Evolutionary conservation across 192 early-diverging fungal species (phyloP).

Genomic region (Backusella tarrabulga): DNA sequence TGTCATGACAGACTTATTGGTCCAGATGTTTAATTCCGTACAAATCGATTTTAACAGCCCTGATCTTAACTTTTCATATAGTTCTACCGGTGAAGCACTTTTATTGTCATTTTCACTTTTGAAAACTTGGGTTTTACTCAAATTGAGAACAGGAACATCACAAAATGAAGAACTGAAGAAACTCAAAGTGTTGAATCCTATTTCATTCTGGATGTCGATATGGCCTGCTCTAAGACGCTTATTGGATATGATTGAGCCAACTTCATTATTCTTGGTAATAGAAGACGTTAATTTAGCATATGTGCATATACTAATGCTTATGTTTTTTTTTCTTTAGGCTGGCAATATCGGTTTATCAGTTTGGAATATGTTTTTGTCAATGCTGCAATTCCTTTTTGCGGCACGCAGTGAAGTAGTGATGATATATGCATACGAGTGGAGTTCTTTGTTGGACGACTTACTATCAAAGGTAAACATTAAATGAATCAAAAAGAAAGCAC

Average conservation of each 20-base stretch:
- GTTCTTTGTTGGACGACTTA: conserved; percentile 33
- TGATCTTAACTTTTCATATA: conserved; percentile 39
- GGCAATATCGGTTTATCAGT: conserved; percentile 25
- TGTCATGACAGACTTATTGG: conserved; percentile 35
- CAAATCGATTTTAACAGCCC: conserved; percentile 29
- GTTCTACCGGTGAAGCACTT: conserved; percentile 34
- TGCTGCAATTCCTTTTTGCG: conserved; percentile 38
- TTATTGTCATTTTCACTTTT: conserved; percentile 39
- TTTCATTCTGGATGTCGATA: conserved; percentile 22
- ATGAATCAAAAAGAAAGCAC: too few relatives aligned
- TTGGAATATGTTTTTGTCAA: conserved; percentile 39
- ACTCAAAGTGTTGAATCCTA: neutral
- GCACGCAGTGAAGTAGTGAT: conserved; percentile 32
- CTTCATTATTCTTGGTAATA: conserved; percentile 12
- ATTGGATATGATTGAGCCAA: conserved; percentile 11
- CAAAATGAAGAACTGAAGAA: neutral
- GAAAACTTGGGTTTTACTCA: conserved; percentile 43
- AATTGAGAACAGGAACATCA: neutral
- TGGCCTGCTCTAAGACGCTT: conserved; percentile 22
- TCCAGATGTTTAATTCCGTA: conserved; percentile 29
- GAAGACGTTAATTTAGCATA: neutral
- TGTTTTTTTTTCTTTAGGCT: conserved; percentile 5
- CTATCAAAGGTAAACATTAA: conserved; percentile 23
- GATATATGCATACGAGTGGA: conserved; percentile 42
- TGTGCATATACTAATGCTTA: neutral